Base-by-base conservation (phyloP, 768 basidiomycete species). In the Psilocybe cubensis region DNA sequence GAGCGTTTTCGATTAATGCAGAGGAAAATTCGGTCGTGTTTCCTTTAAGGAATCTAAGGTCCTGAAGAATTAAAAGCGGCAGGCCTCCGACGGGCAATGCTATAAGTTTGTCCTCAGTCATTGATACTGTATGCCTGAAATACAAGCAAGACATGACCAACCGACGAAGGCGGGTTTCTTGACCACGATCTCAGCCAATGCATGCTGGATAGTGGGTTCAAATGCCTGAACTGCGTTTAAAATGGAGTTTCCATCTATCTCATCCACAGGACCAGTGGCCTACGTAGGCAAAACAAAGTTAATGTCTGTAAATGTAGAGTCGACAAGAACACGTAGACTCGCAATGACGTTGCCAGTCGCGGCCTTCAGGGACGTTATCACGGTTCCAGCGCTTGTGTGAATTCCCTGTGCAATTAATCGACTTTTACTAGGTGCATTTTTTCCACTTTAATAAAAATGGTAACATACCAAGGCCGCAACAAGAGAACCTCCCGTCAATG, bases 71-170 rank as follows among this genome's bases (percentile, higher is more conserved):
- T 27, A 76, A 60, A 18, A 69, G 68, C 17, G 71, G 57, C 38
- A 71, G 33, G 14, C 69, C 70, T 43, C 65, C 68, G 43, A 75
- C 61, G 42, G 72, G 69, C 21, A 73, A 55, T 17, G 63, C 68
- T 55, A 17, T 59, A 50, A 8, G n/a, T 0, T 18, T 17, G 23
- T 44, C 11, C 5, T 18, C 7, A 23, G 1, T 20, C 7, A n/a
- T 46, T 24, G 6, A 31, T 10, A 48, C 21, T 25, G n/a, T 50
- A n/a, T 2, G 11, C 10, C 18, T 29, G 46, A 6, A 7, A 21
- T 7, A 40, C 7, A 25, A 8, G 4, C 12, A 5, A 55, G 11
- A 7, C 1, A 2, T 1, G 6, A 25, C 57, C 46, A 7, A 63
- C 55, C 62, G 2, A 41, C 18, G 46, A 76, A 71, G 3, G 62